Evolutionary conservation across 208 protist genomes (phyloP).

Genomic region (Trypanosomatidae sp.): DNA sequence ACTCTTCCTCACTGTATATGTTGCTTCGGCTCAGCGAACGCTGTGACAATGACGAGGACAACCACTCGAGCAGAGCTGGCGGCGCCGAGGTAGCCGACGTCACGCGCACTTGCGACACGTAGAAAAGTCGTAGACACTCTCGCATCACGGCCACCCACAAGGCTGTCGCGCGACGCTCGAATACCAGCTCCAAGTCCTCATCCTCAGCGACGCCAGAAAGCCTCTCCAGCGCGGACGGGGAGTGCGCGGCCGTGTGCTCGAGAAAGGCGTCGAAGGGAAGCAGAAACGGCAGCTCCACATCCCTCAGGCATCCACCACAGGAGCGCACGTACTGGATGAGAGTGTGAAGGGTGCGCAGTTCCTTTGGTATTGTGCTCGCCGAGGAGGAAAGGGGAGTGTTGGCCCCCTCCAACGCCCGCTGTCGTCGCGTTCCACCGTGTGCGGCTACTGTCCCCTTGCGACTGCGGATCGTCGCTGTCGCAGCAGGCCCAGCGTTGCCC

Average conservation of each 20-base stretch:
- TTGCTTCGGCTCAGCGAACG: slow-evolving; percentile 63
- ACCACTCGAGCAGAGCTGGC: slow-evolving; percentile 8
- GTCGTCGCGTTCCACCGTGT: not conserved
- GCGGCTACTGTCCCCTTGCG: not conserved
- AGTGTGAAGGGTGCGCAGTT: slow-evolving; percentile 42
- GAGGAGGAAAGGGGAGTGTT: not conserved
- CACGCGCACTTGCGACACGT: slow-evolving; percentile 49
- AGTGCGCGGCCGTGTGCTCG: slow-evolving; percentile 18
- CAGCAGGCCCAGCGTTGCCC: not conserved
- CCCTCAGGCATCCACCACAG: slow-evolving; percentile 77
- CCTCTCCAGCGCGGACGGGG: not conserved
- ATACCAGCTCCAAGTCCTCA: slow-evolving; percentile 21
- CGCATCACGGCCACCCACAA: slow-evolving; percentile 79
- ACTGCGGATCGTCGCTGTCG: not conserved
- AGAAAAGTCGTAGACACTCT: slow-evolving; percentile 83
- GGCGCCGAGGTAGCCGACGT: slow-evolving; percentile 4
- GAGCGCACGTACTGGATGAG: slow-evolving; percentile 71
- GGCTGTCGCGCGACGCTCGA: slow-evolving; percentile 42
- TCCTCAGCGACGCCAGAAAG: not conserved
- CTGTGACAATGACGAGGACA: slow-evolving; percentile 15
- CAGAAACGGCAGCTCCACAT: slow-evolving; percentile 73
- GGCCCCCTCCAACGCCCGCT: not conserved
- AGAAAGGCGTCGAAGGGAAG: slow-evolving; percentile 83
- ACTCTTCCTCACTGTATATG: slow-evolving; percentile 87
- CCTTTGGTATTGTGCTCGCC: slow-evolving; percentile 14